These are phyloP conservation scores for Bruguiera gymnorhiza DNA, from an alignment of 345 rosid genomes.

Conservation along the genomic window DNA sequence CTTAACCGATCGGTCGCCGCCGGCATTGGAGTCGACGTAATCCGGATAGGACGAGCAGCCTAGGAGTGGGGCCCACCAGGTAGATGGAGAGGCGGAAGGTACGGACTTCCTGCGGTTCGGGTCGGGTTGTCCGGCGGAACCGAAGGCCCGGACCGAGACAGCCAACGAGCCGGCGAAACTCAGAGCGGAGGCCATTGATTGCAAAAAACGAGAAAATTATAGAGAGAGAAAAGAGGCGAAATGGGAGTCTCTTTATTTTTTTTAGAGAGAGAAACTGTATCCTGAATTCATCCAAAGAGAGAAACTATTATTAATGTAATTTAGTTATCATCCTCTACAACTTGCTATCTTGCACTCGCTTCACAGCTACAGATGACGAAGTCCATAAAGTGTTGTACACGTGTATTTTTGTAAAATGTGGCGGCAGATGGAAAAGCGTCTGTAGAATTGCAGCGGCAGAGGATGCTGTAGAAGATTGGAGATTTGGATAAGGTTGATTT, in stretches of 20 bases:
- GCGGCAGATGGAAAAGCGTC: not conserved
- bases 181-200: conserved; percentile 45
- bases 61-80: conserved; percentile 70
- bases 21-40: conserved; percentile 34
- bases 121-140: conserved; percentile 24
- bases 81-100: conserved; percentile 15
- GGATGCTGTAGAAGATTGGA: not conserved
- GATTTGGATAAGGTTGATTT: conserved; percentile 13
- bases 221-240: not conserved
- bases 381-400: too few species aligned
- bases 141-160: conserved; percentile 40
- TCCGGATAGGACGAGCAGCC: conserved; percentile 64
- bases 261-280: not conserved
- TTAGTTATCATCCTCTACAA: too few species aligned
- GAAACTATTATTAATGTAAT: not conserved
- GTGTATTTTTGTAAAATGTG: not conserved
- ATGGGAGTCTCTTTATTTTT: not conserved
- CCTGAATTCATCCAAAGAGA: not conserved
- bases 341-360: too few species aligned
- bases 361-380: too few species aligned
- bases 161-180: conserved; percentile 32
- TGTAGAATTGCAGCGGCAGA: too few species aligned
- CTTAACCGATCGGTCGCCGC: conserved; percentile 6
- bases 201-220: not conserved
- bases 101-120: conserved; percentile 12